A percentile compares a stretch with the other conserved stretches of the same genome.
These are phyloP conservation scores for Oenanthe sinensis DNA, from an alignment of 129 eudicot species.

Conservation along the genomic window DNA sequence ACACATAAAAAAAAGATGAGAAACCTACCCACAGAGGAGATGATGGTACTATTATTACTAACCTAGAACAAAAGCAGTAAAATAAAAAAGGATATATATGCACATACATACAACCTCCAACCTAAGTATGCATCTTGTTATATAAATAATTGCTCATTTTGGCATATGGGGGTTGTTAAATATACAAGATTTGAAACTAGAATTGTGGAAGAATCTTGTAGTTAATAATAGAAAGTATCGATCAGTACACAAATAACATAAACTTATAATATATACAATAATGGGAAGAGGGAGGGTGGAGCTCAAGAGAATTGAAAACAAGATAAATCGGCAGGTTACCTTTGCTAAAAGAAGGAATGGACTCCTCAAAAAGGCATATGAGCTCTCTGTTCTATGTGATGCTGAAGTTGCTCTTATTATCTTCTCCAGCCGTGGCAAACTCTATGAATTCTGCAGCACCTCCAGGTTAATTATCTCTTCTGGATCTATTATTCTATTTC, in stretches of 20 bases:
- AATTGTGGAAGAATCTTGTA: constrained; percentile 3
- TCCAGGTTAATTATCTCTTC: background rate
- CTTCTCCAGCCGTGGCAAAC: constrained; percentile 11
- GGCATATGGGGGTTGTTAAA: background rate
- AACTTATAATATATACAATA: constrained; percentile 1
- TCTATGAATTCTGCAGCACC: constrained; percentile 12
- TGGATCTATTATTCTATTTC: background rate
- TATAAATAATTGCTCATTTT: background rate
- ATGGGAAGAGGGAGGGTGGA: constrained; percentile 25
- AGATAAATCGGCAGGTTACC: constrained; percentile 16
- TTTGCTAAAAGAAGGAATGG: constrained; percentile 11
- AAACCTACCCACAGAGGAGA: background rate
- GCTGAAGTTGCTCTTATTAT: constrained; percentile 9
- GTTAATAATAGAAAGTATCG: constrained; percentile 3
- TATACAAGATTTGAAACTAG: background rate
- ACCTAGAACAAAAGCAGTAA: background rate
- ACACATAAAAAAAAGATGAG: background rate
- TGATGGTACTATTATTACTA: background rate
- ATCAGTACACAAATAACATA: background rate
- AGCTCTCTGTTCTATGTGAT: constrained; percentile 8
- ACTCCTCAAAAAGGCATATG: constrained; percentile 6
- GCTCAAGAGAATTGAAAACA: constrained; percentile 23
- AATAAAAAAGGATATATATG: background rate
- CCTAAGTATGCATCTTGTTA: background rate
- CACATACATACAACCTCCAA: background rate